Evolutionary conservation across 768 basidiomycete genomes (phyloP), one percentile per base, ranked within the genome.

Genomic region (Goffeauzyma gilvescens): DNA sequence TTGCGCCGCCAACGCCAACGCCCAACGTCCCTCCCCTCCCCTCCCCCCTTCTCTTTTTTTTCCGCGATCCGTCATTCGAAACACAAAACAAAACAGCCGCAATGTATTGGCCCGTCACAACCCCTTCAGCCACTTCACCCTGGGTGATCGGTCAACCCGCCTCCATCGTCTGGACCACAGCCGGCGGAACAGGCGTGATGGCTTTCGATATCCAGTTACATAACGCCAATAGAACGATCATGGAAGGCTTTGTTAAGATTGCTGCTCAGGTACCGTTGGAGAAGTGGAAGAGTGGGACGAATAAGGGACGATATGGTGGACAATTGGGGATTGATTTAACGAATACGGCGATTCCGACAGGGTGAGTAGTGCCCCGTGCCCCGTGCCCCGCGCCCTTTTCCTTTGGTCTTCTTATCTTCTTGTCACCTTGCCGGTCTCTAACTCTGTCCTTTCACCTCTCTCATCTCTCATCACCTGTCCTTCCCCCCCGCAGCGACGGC

Each of bases 131-230:
- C 1, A 38, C 32, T 18, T 21, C 48, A 17, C 61, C 61, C 15
- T 63, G 61, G 61, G 55, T 63, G 6, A 35, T 59, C 20, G 61
- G 61, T 3, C 35, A 55, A 25, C 54, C 57, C 28, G 60, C 59
- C 50, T 25, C 54, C 5, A 35, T 60, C 14, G 41, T 52, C n/a
- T 63, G 59, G 59, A 40, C 41, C 13, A 56, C 53, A 17, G 61
- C 57, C 30, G 61, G 56, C 33, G 59, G 55, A 15, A 55, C 54
- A 1, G 61, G 59, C 44, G 53, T 62, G 41, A 39, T 53, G 30
- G 50, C 51, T 13, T 63, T 63, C 38, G 61, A 63, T 45, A 57
- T 63, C 31, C 61, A 63, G 43, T 43, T 63, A 15, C 55, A 58
- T 46, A 58, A 60, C 45, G 41, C 41, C 10, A 60, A 60, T 39